Base-by-base conservation (phyloP, 2,329 filamentous ascomycete genomes). In the Fusarium sulawesiense region DNA sequence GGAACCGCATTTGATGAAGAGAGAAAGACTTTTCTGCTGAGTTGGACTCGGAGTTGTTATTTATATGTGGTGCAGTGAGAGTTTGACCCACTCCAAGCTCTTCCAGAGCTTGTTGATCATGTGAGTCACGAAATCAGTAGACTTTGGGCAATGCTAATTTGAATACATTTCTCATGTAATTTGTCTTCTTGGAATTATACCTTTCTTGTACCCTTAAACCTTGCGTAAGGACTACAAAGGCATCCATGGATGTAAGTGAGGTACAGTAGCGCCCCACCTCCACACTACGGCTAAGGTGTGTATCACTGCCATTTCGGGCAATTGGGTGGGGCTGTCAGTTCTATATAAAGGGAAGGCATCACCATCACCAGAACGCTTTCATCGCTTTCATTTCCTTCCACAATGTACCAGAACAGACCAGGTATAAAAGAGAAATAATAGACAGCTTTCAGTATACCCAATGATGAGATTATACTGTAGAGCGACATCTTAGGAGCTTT, bases 101-200 rank as follows among this genome's bases (percentile, higher is more conserved):
- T n/a, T n/a, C 3, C 18, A 37, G 11, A 37, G 3, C 5, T n/a
- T 37, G 10, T 37, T 37, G 34, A 37, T 37, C 34, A 7, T 6
- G 18, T 37, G 34, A 37, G 18, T n/a, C 34, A 37, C 34, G 7
- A 12, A 18, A 18, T 11, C 4, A 14, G 34, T 37, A 37, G 34
- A 6, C 6, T 37, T 37, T 37, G 18, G 2, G 9, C 0, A n/a
- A 37, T n/a, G 10, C 6, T 37, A 7, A 37, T n/a, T 4, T n/a
- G 3, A 4, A 37, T 1, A 11, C 9, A n/a, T 11, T 37, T 1
- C 9, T 18, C 32, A n/a, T 37, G 6, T 10, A 10, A 9, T 16
- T 34, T 3, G 14, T 34, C 16, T 8, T 34, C 2, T 6, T 34
- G 16, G 1, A 18, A 18, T 9, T 3, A 1, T n/a, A 10, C 6